Conservation (phyloP, 306 rosid genomes). For the Pterocarpus santalinus region DNA sequence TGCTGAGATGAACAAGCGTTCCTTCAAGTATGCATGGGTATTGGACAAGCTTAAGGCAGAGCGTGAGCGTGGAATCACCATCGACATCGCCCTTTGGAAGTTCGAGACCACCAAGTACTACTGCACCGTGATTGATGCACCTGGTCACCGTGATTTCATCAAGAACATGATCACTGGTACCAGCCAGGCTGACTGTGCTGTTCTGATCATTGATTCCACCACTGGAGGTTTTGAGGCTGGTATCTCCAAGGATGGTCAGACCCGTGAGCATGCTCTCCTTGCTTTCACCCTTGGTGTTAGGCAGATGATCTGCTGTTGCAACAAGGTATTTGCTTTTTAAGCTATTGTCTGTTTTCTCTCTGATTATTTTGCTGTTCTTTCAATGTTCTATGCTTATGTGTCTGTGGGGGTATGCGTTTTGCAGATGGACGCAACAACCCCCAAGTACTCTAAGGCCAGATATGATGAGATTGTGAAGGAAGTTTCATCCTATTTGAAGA, state of each 20-base stretch:
- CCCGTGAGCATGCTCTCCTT: slow-evolving; percentile 59
- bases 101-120: slow-evolving; percentile 56
- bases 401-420: not conserved
- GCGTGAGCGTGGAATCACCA: slow-evolving; percentile 59
- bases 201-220: slow-evolving; percentile 53
- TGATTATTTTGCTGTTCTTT: not conserved
- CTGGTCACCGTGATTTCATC: slow-evolving; percentile 56
- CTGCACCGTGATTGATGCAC: slow-evolving; percentile 58
- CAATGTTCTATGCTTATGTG: not conserved
- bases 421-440: slow-evolving; percentile 36
- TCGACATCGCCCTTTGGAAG: slow-evolving; percentile 59
- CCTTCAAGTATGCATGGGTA: slow-evolving; percentile 60
- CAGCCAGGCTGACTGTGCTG: slow-evolving; percentile 56
- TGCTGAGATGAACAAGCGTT: slow-evolving; percentile 59
- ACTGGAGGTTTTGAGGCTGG: slow-evolving; percentile 60
- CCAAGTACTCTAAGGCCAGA: slow-evolving; percentile 34
- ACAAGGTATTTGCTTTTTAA: slow-evolving; percentile 34
- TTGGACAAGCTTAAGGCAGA: slow-evolving; percentile 59
- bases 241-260: slow-evolving; percentile 59
- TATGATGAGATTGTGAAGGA: slow-evolving; percentile 41
- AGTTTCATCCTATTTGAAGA: slow-evolving; percentile 38
- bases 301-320: slow-evolving; percentile 55
- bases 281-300: slow-evolving; percentile 61
- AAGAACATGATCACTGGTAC: slow-evolving; percentile 62
- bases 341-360: not conserved